Percentiles rank a stretch among this genome's conserved stretches.
Evolutionary conservation across 208 protist genomes (phyloP).

Genomic region (Crithidia thermophila): DNA sequence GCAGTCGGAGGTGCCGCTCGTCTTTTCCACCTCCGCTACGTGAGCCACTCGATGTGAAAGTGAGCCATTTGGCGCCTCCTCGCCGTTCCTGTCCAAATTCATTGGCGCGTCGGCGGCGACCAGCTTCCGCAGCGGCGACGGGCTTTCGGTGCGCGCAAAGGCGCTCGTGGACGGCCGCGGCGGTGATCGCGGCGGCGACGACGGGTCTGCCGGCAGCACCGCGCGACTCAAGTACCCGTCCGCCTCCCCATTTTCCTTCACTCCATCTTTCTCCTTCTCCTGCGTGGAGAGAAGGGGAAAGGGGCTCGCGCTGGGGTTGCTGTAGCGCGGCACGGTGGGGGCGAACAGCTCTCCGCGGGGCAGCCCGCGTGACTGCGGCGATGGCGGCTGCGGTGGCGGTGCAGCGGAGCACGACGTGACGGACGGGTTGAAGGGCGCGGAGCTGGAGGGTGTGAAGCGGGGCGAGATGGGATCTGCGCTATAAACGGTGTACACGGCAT

Average conservation of each 20-base stretch:
- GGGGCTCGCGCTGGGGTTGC: too few relatives aligned
- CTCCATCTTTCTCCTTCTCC: not conserved
- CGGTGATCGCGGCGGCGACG: not conserved
- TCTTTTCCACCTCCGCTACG: too few relatives aligned
- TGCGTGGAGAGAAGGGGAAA: too few relatives aligned
- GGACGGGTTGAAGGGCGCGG: constrained; percentile 6
- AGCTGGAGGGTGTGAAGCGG: constrained; percentile 4
- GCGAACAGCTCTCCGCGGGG: not conserved
- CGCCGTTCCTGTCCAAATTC: too few relatives aligned
- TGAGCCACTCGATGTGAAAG: not conserved
- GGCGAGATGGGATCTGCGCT: constrained; percentile 15
- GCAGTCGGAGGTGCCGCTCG: not conserved
- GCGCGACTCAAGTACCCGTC: not conserved
- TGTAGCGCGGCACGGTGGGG: too few relatives aligned
- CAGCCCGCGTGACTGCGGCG: not conserved
- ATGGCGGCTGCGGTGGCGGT: constrained; percentile 10
- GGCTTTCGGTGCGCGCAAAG: constrained; percentile 18
- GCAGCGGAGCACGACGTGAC: constrained; percentile 3
- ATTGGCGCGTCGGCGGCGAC: too few relatives aligned
- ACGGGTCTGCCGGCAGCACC: not conserved
- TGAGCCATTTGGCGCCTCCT: too few relatives aligned
- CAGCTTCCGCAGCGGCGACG: constrained; percentile 11
- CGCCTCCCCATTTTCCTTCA: not conserved
- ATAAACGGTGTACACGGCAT: not conserved
- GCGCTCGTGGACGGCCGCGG: not conserved